A percentile compares a stretch with the other conserved stretches of the same genome.
phyloP scores from a whole-genome alignment of 139 green algal species.

The Coelastrella sp. region DNA sequence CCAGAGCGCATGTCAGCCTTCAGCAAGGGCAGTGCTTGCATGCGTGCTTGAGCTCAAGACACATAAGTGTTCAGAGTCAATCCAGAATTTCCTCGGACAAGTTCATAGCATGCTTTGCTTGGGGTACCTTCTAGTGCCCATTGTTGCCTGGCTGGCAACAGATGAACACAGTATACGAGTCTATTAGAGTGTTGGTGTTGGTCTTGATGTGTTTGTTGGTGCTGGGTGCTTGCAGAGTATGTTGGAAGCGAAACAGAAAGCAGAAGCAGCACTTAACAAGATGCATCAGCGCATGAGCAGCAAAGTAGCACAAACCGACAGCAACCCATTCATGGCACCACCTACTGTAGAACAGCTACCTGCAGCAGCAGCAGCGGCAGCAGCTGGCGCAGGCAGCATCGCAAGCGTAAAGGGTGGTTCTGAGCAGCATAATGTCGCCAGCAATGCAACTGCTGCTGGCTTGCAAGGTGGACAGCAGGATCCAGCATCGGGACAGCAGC shows the following conservation, averaged over 20 bases:
- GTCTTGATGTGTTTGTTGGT: no score
- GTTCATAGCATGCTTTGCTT: no score
- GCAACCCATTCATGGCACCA: conserved; percentile 54
- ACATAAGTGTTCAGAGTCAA: no score
- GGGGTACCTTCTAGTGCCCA: no score
- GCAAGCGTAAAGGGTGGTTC: neutral
- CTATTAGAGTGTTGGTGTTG: no score
- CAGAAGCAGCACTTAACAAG: conserved; percentile 48
- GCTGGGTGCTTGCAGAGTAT: conserved; percentile 40
- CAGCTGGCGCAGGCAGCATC: neutral
- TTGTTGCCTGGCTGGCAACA: no score
- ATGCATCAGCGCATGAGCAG: conserved; percentile 43
- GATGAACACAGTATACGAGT: no score
- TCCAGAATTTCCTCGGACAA: no score
- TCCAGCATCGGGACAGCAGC: neutral
- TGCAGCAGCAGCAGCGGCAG: conserved; percentile 26
- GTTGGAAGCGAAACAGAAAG: conserved; percentile 53
- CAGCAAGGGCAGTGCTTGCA: no score
- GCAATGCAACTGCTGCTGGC: neutral
- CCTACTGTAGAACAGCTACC: conserved; percentile 48
- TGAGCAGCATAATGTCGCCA: neutral
- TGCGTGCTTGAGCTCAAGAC: no score
- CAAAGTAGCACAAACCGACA: conserved; percentile 28
- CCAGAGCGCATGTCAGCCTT: no score
- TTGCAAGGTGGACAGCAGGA: conserved; percentile 1